Conservation (phyloP, 345 rosid species). For the Eucalyptus coolabah region DNA sequence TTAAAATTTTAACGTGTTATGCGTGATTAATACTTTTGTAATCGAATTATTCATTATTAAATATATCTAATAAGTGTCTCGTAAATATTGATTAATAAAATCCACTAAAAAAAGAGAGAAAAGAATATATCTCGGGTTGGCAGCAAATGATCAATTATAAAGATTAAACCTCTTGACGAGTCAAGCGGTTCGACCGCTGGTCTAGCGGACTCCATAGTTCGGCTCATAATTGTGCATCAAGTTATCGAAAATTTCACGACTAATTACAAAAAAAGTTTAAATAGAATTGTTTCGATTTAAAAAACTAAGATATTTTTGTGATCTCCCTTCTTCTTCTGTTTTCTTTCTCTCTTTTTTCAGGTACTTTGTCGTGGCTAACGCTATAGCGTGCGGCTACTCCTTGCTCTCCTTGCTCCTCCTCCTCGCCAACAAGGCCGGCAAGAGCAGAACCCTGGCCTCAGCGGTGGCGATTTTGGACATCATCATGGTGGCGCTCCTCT, state of each 20-base stretch:
- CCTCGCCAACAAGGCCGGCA: constrained; percentile 1
- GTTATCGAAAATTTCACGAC: neutral
- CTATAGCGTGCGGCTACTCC: constrained; percentile 45
- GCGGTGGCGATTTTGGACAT: constrained; percentile 22
- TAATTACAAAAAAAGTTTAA: neutral
- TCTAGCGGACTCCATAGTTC: too few species aligned
- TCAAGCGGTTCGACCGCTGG: too few species aligned
- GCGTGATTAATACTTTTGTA: neutral
- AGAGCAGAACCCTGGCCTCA: neutral
- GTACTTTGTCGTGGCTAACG: constrained; percentile 41
- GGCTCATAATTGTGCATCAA: too few species aligned
- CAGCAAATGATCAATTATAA: neutral
- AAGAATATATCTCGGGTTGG: neutral
- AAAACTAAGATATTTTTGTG: neutral
- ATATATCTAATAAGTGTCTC: neutral
- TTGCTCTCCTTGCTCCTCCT: constrained; percentile 28
- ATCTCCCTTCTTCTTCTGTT: too few species aligned
- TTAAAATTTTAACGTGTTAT: neutral
- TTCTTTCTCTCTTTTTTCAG: neutral
- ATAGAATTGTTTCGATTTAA: neutral
- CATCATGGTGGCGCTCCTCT: constrained; percentile 40
- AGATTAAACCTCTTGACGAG: neutral
- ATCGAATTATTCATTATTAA: too few species aligned
- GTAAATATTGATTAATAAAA: neutral
- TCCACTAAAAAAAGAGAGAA: neutral